Evolutionary conservation across 2,329 filamentous ascomycete species (phyloP), one percentile per base, ranked within the genome.

Genomic region (Ophiostoma australiae): DNA sequence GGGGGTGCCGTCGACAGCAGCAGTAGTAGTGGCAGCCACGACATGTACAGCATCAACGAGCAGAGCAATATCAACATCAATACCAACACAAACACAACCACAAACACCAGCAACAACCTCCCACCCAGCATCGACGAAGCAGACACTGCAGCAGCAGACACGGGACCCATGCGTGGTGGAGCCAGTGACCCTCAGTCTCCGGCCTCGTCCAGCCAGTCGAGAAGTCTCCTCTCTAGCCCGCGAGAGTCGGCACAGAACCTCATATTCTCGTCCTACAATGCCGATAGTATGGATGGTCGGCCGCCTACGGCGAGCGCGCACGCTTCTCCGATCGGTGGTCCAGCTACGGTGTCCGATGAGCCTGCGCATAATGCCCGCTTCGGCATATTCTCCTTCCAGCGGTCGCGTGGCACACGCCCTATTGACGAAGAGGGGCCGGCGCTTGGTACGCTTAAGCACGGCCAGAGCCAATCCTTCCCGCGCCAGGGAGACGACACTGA

Each of bases 401-500:
- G 89, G 68, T 87, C 87, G 63, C 84, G 86, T 70, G 85, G 85
- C 35, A 82, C 85, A 5, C 93, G 92, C 79, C 84, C 84, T 0
- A 77, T 84, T 7, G 84, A 86, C 17, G 85, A 86, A 10, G 85
- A 86, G 39, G 84, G 89, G 0, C 89, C 89, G 6, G 82, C 86
- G 0, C 79, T 93, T 8, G 92, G 92, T 0, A 88, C 86, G 27
- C 81, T 94, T 17, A 92, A 91, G 76, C 80, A 86, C 39, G 85
- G 87, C 0, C 91, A 94, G 77, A 93, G 91, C 76, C 91, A 92
- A 76, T 94, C 92, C 0, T 88, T 95, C 74, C 92, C 92, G 6
- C 82, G 86, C 23, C 84, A 85, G 72, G 80, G 80, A 73, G 91
- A 86, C 31, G 87, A 88, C 15, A 79, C 78, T 75, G 90, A 85